Conservation (phyloP, 805 yeast genomes). For the Wickerhamiella cacticola region DNA sequence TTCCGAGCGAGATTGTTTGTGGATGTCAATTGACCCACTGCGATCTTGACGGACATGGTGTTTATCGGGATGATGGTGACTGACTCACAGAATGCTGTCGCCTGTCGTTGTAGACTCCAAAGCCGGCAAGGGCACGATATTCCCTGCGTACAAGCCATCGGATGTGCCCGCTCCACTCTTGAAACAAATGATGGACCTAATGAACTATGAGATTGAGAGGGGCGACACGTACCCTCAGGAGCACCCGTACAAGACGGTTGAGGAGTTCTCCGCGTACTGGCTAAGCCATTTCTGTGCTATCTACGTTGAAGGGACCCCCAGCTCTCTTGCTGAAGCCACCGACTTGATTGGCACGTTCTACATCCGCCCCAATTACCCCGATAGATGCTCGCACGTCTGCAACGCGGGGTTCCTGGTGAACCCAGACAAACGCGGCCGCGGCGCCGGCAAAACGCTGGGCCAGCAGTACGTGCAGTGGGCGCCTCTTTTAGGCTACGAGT, state of each 20-base stretch:
- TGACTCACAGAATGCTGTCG: neutral
- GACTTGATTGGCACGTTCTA: slow-evolving; percentile 61
- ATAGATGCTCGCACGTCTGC: slow-evolving; percentile 76
- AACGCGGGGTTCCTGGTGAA: slow-evolving; percentile 79
- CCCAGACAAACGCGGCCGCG: slow-evolving; percentile 45
- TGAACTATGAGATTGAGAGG: slow-evolving; percentile 53
- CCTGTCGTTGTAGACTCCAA: slow-evolving; percentile 16
- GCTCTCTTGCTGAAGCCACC: slow-evolving; percentile 21
- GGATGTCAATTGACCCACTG: slow-evolving; percentile 80
- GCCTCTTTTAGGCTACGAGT: slow-evolving; percentile 63
- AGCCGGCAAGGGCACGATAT: slow-evolving; percentile 41
- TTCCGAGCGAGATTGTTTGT: slow-evolving; percentile 50
- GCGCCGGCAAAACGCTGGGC: slow-evolving; percentile 63
- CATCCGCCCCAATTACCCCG: slow-evolving; percentile 76
- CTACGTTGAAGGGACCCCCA: slow-evolving; percentile 37
- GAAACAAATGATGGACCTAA: slow-evolving; percentile 36
- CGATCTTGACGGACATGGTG: too few relatives aligned
- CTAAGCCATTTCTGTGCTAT: slow-evolving; percentile 55
- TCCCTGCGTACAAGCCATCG: slow-evolving; percentile 41
- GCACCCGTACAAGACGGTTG: slow-evolving; percentile 30
- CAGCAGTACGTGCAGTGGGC: slow-evolving; percentile 56
- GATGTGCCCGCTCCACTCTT: slow-evolving; percentile 44
- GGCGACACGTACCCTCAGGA: slow-evolving; percentile 65
- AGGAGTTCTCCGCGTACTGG: slow-evolving; percentile 55
- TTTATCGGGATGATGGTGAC: neutral